Percentiles rank a stretch among this genome's conserved stretches.
These are phyloP conservation scores for Alternaria triticimaculans DNA, from an alignment of 2,329 filamentous ascomycete genomes.

Conservation along the genomic window DNA sequence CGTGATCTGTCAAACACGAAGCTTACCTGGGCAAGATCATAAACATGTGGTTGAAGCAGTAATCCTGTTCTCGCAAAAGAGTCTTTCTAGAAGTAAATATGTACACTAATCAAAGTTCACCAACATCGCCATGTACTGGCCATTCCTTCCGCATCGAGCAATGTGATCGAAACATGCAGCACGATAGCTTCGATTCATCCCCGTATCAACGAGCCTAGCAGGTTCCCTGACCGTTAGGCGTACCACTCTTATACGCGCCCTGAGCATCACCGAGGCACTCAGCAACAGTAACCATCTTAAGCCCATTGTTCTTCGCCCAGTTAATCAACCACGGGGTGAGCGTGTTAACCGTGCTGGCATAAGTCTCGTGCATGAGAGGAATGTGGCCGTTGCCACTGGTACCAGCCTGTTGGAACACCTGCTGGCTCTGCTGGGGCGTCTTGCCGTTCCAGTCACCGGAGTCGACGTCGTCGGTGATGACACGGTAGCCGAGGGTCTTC, in stretches of 20 bases:
- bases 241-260: conserved; percentile 37
- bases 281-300: conserved; percentile 46
- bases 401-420: conserved; percentile 41
- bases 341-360: conserved; percentile 41
- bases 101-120: not conserved
- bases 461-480: conserved; percentile 45
- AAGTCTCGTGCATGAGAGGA: conserved; percentile 46
- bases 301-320: conserved; percentile 45
- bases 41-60: not conserved
- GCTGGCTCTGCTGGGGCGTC: conserved; percentile 41
- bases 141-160: not conserved
- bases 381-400: conserved; percentile 46
- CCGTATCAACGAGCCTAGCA: conserved; percentile 17
- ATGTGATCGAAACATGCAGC: too few relatives aligned
- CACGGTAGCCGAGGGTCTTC: conserved; percentile 44
- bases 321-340: conserved; percentile 47
- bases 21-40: not conserved
- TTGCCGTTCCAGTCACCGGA: conserved; percentile 45
- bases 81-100: not conserved
- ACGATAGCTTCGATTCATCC: not conserved
- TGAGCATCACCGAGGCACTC: conserved; percentile 41
- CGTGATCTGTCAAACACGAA: not conserved
- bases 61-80: not conserved
- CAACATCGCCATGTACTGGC: not conserved
- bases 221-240: conserved; percentile 23